Base-by-base conservation (phyloP, 805 yeast genomes). In the Ogataea nakhonphanomensis region DNA sequence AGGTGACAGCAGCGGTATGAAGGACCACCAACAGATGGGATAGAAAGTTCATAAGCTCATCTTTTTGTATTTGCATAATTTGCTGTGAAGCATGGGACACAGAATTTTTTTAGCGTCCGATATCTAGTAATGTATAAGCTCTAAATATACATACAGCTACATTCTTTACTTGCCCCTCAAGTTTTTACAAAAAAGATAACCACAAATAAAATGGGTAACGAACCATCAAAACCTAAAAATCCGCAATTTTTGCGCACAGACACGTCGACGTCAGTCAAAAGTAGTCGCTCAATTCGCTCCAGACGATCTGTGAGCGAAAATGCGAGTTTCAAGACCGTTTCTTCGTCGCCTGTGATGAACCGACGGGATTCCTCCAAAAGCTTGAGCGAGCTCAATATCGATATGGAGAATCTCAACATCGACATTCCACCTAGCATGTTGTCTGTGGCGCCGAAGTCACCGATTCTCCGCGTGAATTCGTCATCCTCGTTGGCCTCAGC, bases 381-480 rank as follows among this genome's bases (percentile, higher is more conserved):
- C n/a, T 39, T 37, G 31, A 48, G 42, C 25, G 61, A 55, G 15
- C 31, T 54, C 8, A 29, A 35, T 3, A 39, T 37, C 14, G 58
- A 40, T 4, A 35, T 51, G 27, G 48, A 49, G 14, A 49, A 46
- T 21, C 41, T 54, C 28, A 35, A 39, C 30, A 48, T 46, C 28
- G 49, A 48, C 31, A 41, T 61, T 23, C 66, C 65, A 5, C 65
- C 66, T 9, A 61, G 65, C 22, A 61, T 61, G 66, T 57, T 55
- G 5, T 46, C 53, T 22, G 44, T 61, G 45, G 56, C 58, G 14
- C 65, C 66, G 1, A 61, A 55, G 42, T 53, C 65, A 3, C 66
- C 66, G 7, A 61, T 61, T 26, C 42, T 61, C 12, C 51, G 62
- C 36, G 48, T 58, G 48, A 58, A 61, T 26, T 57, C 65, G 5